Evolutionary conservation across 352 stramenopile species (phyloP).

Genomic region (Ophiocytium majus): DNA sequence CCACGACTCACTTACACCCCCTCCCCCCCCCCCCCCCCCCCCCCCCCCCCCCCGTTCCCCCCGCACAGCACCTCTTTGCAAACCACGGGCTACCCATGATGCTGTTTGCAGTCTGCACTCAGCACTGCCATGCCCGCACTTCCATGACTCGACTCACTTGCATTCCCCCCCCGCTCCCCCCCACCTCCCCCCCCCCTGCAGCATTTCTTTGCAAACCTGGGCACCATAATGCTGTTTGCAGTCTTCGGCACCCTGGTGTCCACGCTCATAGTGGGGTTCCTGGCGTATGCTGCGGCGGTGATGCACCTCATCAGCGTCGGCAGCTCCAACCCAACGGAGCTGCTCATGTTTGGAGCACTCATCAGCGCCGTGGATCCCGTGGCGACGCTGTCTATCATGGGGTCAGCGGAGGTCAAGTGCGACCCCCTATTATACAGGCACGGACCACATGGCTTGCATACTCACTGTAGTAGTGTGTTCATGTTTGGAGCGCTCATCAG

Average conservation of each 20-base stretch:
- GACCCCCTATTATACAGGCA: conserved; percentile 71
- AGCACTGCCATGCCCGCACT: no score
- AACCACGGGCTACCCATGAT: no score
- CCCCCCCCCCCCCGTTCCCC: no score
- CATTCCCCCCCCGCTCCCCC: no score
- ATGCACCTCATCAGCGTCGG: conserved; percentile 82
- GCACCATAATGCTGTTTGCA: conserved; percentile 88
- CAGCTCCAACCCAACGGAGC: conserved; percentile 83
- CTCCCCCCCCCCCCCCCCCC: no score
- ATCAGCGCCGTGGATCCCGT: conserved; percentile 94
- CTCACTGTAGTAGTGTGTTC: no score
- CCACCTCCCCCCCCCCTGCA: conserved; percentile 63
- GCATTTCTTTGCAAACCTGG: conserved; percentile 94
- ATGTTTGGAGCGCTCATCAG: conserved; percentile 92
- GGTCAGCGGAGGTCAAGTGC: conserved; percentile 80
- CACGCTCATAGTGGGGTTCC: conserved; percentile 88
- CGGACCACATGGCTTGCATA: no score
- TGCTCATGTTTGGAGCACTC: conserved; percentile 87
- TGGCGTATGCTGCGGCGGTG: conserved; percentile 82
- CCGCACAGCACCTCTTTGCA: no score
- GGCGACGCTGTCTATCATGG: conserved; percentile 90
- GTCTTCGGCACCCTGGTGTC: conserved; percentile 91
- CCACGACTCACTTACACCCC: no score
- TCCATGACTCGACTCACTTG: no score
- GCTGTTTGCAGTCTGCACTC: no score